These are phyloP conservation scores for Ulmus americana DNA, from an alignment of 331 rosid species.

Conservation along the genomic window DNA sequence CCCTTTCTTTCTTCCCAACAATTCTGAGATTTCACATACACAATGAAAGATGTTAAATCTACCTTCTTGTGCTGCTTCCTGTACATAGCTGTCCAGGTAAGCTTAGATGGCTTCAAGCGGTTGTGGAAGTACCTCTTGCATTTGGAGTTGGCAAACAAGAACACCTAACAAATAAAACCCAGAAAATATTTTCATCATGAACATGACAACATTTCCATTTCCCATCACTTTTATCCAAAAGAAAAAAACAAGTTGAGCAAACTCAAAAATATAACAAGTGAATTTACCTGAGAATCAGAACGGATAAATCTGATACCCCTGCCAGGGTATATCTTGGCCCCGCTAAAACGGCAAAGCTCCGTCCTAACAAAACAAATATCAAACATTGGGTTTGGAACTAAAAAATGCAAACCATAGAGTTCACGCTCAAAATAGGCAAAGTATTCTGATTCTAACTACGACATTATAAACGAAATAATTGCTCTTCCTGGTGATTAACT, in stretches of 20 bases:
- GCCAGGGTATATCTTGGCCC: slow-evolving; percentile 75
- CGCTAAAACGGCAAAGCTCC: slow-evolving; percentile 82
- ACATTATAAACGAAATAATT: too few species aligned
- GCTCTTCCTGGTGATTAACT: too few species aligned
- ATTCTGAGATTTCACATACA: neutral
- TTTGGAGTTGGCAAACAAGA: slow-evolving; percentile 71
- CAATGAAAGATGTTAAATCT: neutral
- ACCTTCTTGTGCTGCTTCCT: slow-evolving; percentile 92
- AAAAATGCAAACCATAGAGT: neutral
- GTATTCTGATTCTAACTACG: too few species aligned
- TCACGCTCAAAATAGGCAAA: too few species aligned
- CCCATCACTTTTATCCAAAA: neutral
- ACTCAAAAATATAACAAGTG: neutral
- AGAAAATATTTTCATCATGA: neutral
- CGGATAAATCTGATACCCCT: slow-evolving; percentile 68
- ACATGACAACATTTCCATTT: neutral
- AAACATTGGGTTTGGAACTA: neutral
- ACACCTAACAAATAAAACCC: slow-evolving; percentile 35
- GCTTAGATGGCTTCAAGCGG: slow-evolving; percentile 77
- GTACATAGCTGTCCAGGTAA: slow-evolving; percentile 87
- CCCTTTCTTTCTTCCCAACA: neutral
- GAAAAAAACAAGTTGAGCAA: neutral
- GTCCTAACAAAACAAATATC: slow-evolving; percentile 37
- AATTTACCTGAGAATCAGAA: slow-evolving; percentile 64
- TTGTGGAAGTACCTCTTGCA: slow-evolving; percentile 88